Conservation (phyloP, 148 eudicot species). For the Heliosperma pusillum region DNA sequence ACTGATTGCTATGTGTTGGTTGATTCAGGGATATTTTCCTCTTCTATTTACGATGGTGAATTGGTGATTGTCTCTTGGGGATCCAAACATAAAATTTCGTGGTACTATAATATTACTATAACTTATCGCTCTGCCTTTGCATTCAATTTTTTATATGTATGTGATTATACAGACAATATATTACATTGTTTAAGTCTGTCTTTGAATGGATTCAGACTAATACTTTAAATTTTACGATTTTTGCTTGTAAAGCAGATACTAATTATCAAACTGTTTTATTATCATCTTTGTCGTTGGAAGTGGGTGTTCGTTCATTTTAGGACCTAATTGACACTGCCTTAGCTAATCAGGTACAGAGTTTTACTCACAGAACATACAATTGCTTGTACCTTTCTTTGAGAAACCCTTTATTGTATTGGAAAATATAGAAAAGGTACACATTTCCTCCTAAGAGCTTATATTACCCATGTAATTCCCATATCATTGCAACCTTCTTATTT, state of each 20-base stretch:
- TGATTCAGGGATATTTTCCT: slow-evolving; percentile 44
- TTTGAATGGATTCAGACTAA: not conserved
- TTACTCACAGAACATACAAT: slow-evolving; percentile 74
- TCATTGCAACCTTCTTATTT: no score
- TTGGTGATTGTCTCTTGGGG: slow-evolving; percentile 72
- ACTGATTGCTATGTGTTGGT: not conserved
- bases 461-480: not conserved
- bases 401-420: no score
- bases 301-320: not conserved
- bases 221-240: not conserved
- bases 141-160: not conserved
- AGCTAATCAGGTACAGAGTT: slow-evolving; percentile 61
- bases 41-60: slow-evolving; percentile 64
- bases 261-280: not conserved
- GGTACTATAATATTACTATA: slow-evolving; percentile 43
- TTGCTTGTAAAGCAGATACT: not conserved
- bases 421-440: slow-evolving; percentile 67
- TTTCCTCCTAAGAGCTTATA: not conserved
- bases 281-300: not conserved
- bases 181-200: not conserved
- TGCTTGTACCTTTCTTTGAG: slow-evolving; percentile 97
- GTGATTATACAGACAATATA: no score
- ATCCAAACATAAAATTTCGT: slow-evolving; percentile 80
- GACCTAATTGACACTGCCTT: slow-evolving; percentile 10
- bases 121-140: not conserved